Evolutionary conservation across 108 stramenopile species (phyloP).

Genomic region (Cyclotella atomus): DNA sequence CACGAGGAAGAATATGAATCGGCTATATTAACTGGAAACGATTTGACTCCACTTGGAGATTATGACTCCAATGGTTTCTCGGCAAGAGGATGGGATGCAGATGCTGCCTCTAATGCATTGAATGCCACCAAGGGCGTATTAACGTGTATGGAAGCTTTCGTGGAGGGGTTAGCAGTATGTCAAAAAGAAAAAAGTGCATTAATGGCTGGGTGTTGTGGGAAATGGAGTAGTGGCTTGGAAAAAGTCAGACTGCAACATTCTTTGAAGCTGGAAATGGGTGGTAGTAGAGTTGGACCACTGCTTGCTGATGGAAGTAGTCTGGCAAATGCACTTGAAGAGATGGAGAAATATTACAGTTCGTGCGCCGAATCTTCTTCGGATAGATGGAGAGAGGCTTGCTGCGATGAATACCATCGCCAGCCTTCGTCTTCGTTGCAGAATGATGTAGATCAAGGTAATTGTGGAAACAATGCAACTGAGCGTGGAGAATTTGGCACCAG

Average conservation of each 20-base stretch:
- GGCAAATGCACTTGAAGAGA: constrained; percentile 37
- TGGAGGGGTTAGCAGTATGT: constrained; percentile 17
- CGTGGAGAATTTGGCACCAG: neutral
- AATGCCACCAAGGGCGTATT: constrained; percentile 10
- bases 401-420: neutral
- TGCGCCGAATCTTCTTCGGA: constrained; percentile 48
- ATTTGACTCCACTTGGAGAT: constrained; percentile 55
- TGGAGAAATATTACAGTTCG: constrained; percentile 58
- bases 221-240: constrained; percentile 2
- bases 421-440: neutral
- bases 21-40: constrained; percentile 62
- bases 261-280: neutral
- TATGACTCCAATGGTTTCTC: constrained; percentile 64
- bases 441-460: neutral
- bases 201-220: neutral
- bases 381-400: constrained; percentile 50
- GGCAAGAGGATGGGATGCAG: constrained; percentile 38
- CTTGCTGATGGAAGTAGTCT: constrained; percentile 33
- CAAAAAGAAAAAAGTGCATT: constrained; percentile 19
- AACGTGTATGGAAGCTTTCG: constrained; percentile 12
- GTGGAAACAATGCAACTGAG: neutral
- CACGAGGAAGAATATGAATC: constrained; percentile 57
- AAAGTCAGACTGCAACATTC: neutral
- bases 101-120: constrained; percentile 36
- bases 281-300: constrained; percentile 53